Evolutionary conservation across 1,284 basidiomycete species (phyloP), one percentile per base, ranked within the genome.

Genomic region (Ceratobasidium sp.): DNA sequence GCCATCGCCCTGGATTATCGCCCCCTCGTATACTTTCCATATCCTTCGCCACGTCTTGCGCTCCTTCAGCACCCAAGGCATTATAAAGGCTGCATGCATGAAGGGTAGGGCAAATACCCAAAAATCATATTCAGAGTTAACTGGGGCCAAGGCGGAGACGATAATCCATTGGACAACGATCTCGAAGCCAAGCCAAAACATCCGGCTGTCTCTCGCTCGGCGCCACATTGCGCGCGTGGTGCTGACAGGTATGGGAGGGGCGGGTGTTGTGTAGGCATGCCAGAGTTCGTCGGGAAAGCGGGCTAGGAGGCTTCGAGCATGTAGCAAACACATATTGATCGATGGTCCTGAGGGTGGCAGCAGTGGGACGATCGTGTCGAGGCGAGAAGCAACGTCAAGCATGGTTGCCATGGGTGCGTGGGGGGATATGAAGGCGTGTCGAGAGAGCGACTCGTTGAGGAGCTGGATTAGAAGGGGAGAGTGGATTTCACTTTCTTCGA

Each of bases 201-300:
- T 62, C n/a, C 31, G 43, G 69, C 69, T 72, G 34, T 62, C 56
- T 51, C 34, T 59, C 7, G 69, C 69, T 24, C 69, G 69, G 8
- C 34, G 24, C 69, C 56, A 72, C 16, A 29, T 51, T 27, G 69
- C 69, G 37, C 58, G 69, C 11, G 43, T 37, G 29, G 29, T 27
- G 29, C 69, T 62, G 16, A 72, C 56, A 16, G 69, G 69, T 8
- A 22, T 19, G 13, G 56, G 56, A 37, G 69, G 31, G 9, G 27
- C 46, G 6, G 69, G 34, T n/a, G 69, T 59, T 14, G 69, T 46
- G n/a, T 72, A 72, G 7, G 56, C 56, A 27, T 72, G 58, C 69
- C 69, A 72, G n/a, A 72, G 58, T n/a, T 62, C 69, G 31, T 72
- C 69, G 4, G 69, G 69, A 6, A 72, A 24, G 27, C 69, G 69